These are phyloP conservation scores for Leptomonas pyrrhocoris DNA, from an alignment of 208 protist species.

Conservation along the genomic window DNA sequence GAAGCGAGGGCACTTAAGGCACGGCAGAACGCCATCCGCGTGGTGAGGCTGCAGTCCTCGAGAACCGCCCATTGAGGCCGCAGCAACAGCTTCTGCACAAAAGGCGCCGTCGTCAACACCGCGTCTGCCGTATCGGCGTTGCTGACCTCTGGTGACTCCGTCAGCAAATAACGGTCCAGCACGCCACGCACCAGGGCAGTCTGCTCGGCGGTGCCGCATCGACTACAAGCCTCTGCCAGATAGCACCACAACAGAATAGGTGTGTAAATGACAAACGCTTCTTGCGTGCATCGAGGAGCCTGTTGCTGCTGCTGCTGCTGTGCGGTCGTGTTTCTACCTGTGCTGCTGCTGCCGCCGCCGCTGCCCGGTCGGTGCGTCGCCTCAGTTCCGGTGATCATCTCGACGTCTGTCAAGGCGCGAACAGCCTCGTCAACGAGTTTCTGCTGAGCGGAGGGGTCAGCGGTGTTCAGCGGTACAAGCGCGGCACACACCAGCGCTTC, in stretches of 20 bases:
- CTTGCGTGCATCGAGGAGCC: neutral
- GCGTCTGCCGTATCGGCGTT: neutral
- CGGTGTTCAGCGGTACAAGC: slow-evolving; percentile 38
- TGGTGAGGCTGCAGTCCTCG: slow-evolving; percentile 23
- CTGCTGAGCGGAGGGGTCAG: slow-evolving; percentile 38
- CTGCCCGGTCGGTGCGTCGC: neutral
- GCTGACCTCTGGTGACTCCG: slow-evolving; percentile 7
- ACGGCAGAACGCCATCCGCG: slow-evolving; percentile 28
- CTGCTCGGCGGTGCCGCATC: slow-evolving; percentile 26
- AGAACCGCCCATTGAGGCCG: slow-evolving; percentile 26
- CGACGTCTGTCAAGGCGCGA: slow-evolving; percentile 38
- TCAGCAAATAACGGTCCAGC: slow-evolving; percentile 28
- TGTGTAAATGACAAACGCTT: slow-evolving; percentile 20
- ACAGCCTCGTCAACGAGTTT: slow-evolving; percentile 47
- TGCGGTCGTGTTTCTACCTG: neutral
- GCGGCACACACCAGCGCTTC: slow-evolving; percentile 65
- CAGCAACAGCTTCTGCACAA: slow-evolving; percentile 36
- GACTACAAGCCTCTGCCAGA: slow-evolving; percentile 26
- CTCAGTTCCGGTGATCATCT: slow-evolving; percentile 1
- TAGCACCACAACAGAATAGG: slow-evolving; percentile 66
- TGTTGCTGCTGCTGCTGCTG: neutral
- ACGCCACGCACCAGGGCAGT: slow-evolving; percentile 11
- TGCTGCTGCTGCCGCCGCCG: neutral
- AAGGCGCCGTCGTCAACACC: slow-evolving; percentile 17
- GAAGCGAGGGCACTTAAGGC: slow-evolving; percentile 21